A percentile compares a stretch with the other conserved stretches of the same genome.
phyloP scores from a whole-genome alignment of 176 grass and related monocot species.

The Musa troglodytarum region DNA sequence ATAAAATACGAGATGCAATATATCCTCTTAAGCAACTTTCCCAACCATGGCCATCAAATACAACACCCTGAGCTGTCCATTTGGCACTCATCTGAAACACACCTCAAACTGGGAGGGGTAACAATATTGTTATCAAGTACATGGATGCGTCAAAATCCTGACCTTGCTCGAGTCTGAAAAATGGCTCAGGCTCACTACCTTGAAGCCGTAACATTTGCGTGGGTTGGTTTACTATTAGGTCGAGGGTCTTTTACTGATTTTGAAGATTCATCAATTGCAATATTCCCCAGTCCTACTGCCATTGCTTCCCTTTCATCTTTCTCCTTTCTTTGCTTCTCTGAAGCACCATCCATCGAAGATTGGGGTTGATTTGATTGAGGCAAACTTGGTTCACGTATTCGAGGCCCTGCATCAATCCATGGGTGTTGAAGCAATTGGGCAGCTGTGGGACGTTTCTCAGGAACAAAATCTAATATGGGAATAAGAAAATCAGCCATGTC shows the following conservation, averaged over 20 bases:
- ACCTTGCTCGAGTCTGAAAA: background rate
- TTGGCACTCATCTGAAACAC: background rate
- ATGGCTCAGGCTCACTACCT: constrained; percentile 36
- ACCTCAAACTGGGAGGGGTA: background rate
- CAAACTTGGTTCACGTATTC: constrained; percentile 30
- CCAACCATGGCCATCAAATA: background rate
- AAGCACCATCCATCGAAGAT: constrained; percentile 26
- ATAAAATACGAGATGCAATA: background rate
- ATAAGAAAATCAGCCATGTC: constrained; percentile 73
- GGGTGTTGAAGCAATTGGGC: constrained; percentile 75
- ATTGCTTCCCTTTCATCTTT: constrained; percentile 74
- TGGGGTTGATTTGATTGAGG: constrained; percentile 11
- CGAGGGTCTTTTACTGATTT: constrained; percentile 28
- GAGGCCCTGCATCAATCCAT: constrained; percentile 60
- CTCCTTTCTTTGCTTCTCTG: constrained; percentile 59
- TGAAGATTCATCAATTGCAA: constrained; percentile 62
- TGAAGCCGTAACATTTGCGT: constrained; percentile 40
- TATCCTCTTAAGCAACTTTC: background rate
- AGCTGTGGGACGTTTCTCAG: constrained; percentile 79
- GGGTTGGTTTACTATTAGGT: constrained; percentile 25
- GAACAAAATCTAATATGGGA: constrained; percentile 89
- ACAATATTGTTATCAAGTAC: background rate
- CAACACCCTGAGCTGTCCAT: background rate
- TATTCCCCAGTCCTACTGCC: constrained; percentile 67
- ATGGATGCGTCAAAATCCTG: background rate